A percentile compares a stretch with the other conserved stretches of the same genome.
Evolutionary conservation across 441 rosid species (phyloP).

Genomic region (Raphanus hybrid): DNA sequence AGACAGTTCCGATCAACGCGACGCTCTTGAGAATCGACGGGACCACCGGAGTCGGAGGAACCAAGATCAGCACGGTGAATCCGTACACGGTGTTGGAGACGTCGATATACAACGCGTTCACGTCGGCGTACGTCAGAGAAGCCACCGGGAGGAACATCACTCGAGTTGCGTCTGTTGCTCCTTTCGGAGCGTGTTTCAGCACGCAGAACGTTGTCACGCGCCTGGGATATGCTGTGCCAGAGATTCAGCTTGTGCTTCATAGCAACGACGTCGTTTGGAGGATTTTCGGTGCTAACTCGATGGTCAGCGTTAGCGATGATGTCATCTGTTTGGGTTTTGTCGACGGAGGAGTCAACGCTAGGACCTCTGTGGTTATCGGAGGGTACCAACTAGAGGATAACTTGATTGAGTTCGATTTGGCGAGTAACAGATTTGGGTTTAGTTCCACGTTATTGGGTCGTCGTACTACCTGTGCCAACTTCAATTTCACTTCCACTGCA

Average conservation of each 20-base stretch:
- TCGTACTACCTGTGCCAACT: constrained; percentile 67
- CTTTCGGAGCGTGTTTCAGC: constrained; percentile 68
- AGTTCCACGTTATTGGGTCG: constrained; percentile 61
- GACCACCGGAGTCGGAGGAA: constrained; percentile 62
- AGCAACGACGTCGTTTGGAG: constrained; percentile 61
- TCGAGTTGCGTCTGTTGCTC: constrained; percentile 51
- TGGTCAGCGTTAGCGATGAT: constrained; percentile 57
- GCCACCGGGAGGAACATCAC: constrained; percentile 49
- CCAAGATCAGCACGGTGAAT: constrained; percentile 75
- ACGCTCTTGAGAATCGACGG: constrained; percentile 49
- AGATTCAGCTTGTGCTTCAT: constrained; percentile 58
- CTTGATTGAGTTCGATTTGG: constrained; percentile 71
- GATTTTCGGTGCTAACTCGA: constrained; percentile 70
- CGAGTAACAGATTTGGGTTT: constrained; percentile 68
- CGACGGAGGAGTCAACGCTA: constrained; percentile 62
- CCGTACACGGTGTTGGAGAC: constrained; percentile 71
- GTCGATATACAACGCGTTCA: constrained; percentile 60
- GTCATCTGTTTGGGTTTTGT: constrained; percentile 72
- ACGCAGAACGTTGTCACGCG: constrained; percentile 53
- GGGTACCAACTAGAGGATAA: constrained; percentile 68
- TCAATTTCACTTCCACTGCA: constrained; percentile 63
- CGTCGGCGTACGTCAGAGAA: constrained; percentile 44
- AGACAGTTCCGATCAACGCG: constrained; percentile 49
- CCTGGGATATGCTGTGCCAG: constrained; percentile 66
- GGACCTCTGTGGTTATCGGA: constrained; percentile 73